These are phyloP conservation scores for Colletotrichum shisoi DNA, from an alignment of 2,329 filamentous ascomycete genomes.

Conservation along the genomic window DNA sequence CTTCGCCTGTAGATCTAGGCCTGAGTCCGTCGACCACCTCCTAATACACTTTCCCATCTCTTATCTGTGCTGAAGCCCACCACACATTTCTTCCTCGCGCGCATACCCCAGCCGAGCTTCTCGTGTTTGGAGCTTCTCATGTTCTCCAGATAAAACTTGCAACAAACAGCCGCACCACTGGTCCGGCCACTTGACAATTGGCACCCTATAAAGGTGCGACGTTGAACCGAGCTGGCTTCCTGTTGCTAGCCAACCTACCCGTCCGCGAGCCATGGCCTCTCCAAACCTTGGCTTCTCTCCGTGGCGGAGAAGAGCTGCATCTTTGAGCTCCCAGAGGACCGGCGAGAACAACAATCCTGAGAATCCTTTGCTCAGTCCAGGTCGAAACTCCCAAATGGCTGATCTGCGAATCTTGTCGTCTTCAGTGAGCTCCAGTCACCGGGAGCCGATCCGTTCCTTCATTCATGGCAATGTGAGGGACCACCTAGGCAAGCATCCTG, in stretches of 20 bases:
- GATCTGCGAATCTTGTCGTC: conserved; percentile 51
- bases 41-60: conserved; percentile 33
- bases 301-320: conserved; percentile 54
- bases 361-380: conserved; percentile 39
- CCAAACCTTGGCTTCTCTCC: conserved; percentile 57
- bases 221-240: conserved; percentile 17
- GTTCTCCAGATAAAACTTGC: conserved; percentile 26
- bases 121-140: conserved; percentile 33
- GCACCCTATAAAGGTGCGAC: conserved; percentile 23
- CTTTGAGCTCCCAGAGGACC: conserved; percentile 39
- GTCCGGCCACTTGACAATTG: conserved; percentile 26
- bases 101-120: conserved; percentile 29
- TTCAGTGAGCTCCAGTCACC: conserved; percentile 52
- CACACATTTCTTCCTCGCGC: conserved; percentile 14
- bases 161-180: conserved; percentile 24
- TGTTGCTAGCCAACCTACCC: conserved; percentile 3
- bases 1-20: conserved; percentile 34
- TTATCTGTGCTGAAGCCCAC: conserved; percentile 31
- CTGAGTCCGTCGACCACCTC: conserved; percentile 21
- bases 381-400: conserved; percentile 39
- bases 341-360: conserved; percentile 42
- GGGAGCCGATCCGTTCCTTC: conserved; percentile 75
- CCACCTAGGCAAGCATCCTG: conserved; percentile 58
- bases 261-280: conserved; percentile 54
- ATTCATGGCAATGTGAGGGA: conserved; percentile 71